Base-by-base conservation (phyloP, 2,329 filamentous ascomycete species). In the Trichoderma atroviride region DNA sequence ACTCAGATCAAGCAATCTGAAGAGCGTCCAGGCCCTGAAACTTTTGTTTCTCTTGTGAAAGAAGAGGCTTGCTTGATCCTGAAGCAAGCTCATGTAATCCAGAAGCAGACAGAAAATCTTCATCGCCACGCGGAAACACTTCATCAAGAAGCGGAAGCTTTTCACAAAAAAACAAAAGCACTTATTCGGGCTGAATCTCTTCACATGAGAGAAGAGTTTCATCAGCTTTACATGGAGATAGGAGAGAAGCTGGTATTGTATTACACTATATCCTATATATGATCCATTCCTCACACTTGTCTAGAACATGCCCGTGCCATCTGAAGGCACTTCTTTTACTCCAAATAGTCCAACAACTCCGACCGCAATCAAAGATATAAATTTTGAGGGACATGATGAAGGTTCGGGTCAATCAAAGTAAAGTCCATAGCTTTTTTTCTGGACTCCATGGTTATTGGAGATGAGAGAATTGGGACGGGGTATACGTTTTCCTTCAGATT, bases 291-390 rank as follows among this genome's bases (percentile, higher is more conserved):
- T 33, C 9, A 33, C 31, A 33, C 31, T 33, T 33, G 10, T 33
- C 31, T 11, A 33, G 31, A 7, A 7, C 31, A 33, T 33, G 31
- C 31, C 31, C 7, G 9, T 33, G 31, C 31, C 31, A 33, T 33
- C 9, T 33, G 9, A 33, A 33, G 31, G 31, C 9, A 16, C n/a
- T 14, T 61, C 59, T 61, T 50, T 50, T 40, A 16, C n/a, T 37
- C 47, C n/a, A 16, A 22, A 65, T 33, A 69, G 66, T 37, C 58
- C 35, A 5, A 62, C 27, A 52, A 69, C 66, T 16, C 58, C 35
- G 14, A 50, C 6, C 5, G 66, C 35, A 43, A 62, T 69, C 16
- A 19, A 60, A 40, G 47, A 33, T 33, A 33, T 33, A 33, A 33
- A 33, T 33, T 33, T 33, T 16, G 5, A 47, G 16, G 40, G 31